Evolutionary conservation across 2,329 filamentous ascomycete genomes (phyloP).

Genomic region (Penicillium janthinellum): DNA sequence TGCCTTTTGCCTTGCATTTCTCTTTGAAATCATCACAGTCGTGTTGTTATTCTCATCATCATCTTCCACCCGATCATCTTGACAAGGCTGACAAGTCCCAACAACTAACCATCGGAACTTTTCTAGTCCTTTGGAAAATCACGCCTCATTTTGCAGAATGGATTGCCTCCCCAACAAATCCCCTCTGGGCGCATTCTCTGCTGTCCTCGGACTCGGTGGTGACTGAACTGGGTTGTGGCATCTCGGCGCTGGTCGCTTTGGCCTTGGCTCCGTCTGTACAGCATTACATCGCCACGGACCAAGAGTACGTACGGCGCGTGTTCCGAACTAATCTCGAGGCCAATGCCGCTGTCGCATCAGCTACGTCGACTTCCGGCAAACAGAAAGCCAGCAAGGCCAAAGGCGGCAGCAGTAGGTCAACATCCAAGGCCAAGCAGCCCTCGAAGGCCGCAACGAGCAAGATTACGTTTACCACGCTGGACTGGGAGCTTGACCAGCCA

Average conservation of each 20-base stretch:
- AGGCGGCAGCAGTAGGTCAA: slow-evolving; percentile 9
- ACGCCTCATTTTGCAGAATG: slow-evolving; percentile 81
- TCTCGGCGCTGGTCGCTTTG: slow-evolving; percentile 77
- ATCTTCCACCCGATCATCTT: neutral
- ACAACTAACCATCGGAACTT: slow-evolving; percentile 13
- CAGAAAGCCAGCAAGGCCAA: slow-evolving; percentile 16
- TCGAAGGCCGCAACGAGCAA: slow-evolving; percentile 31
- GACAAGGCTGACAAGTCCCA: neutral
- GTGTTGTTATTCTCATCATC: neutral
- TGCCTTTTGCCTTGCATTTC: neutral
- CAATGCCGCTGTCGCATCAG: slow-evolving; percentile 26
- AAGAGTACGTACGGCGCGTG: slow-evolving; percentile 77
- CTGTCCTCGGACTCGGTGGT: slow-evolving; percentile 61
- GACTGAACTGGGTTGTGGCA: slow-evolving; percentile 85
- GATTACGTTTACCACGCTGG: slow-evolving; percentile 64
- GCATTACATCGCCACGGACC: slow-evolving; percentile 81
- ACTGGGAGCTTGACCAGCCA: slow-evolving; percentile 72
- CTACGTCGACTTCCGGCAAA: neutral
- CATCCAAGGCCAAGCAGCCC: slow-evolving; percentile 7
- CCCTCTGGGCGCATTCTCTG: slow-evolving; percentile 60
- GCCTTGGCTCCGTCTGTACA: slow-evolving; percentile 62
- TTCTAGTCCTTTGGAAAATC: slow-evolving; percentile 82
- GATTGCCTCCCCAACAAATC: slow-evolving; percentile 64
- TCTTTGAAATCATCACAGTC: neutral
- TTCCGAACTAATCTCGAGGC: slow-evolving; percentile 72